phyloP scores from a whole-genome alignment of 129 eudicot genomes.

The Saussurea involucrata region DNA sequence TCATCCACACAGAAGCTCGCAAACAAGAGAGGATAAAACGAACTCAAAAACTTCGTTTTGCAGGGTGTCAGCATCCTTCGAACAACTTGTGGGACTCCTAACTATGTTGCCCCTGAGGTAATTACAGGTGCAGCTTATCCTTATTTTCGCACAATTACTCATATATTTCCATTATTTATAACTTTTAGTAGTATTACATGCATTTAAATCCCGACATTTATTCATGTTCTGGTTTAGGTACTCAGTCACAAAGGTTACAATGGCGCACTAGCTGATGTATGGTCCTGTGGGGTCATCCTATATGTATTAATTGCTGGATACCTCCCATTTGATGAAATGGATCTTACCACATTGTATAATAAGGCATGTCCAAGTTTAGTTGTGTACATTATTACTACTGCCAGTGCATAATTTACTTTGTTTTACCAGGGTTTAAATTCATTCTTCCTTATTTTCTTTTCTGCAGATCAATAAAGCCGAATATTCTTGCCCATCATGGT shows the following conservation, averaged over 20 bases:
- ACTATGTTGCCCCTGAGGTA: conserved; percentile 99
- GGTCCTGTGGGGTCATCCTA: conserved; percentile 99
- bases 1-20: neutral
- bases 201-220: conserved; percentile 3
- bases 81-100: conserved; percentile 99
- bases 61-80: conserved; percentile 89
- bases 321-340: conserved; percentile 98
- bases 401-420: too few species aligned
- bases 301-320: conserved; percentile 93
- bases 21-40: neutral
- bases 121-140: conserved; percentile 22
- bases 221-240: conserved; percentile 53
- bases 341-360: conserved; percentile 80
- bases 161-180: neutral
- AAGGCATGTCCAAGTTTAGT: conserved; percentile 51
- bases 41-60: neutral
- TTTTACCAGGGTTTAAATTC: neutral
- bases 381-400: neutral
- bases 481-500: conserved; percentile 88
- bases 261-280: conserved; percentile 94
- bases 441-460: neutral
- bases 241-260: conserved; percentile 98
- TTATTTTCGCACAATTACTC: neutral
- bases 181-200: neutral
- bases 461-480: conserved; percentile 84